These are phyloP conservation scores for Liriodendron chinense DNA, from an alignment of 164 flowering plant genomes.

Conservation along the genomic window DNA sequence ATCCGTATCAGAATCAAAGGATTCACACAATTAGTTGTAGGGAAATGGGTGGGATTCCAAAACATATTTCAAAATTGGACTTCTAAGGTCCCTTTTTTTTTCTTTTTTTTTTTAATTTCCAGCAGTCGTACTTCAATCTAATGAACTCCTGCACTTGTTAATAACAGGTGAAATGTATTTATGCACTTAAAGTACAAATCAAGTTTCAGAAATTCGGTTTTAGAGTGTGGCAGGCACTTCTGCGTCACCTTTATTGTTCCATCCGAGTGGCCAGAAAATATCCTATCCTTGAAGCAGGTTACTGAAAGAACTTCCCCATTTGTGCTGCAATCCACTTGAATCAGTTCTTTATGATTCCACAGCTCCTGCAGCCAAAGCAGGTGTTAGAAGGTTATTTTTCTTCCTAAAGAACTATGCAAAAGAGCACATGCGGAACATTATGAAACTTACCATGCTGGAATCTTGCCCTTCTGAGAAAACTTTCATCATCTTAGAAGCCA, in stretches of 20 bases:
- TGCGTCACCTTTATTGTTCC: constrained; percentile 66
- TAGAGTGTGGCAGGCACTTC: neutral
- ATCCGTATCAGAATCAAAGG: constrained; percentile 1
- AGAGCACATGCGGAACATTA: neutral
- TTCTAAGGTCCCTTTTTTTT: neutral
- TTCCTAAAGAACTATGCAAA: constrained; percentile 5
- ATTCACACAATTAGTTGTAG: neutral
- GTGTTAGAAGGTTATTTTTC: neutral
- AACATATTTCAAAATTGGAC: no score
- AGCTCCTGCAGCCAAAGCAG: constrained; percentile 40
- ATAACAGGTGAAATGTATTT: neutral
- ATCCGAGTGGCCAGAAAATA: constrained; percentile 81
- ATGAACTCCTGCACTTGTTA: no score
- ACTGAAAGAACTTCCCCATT: constrained; percentile 68
- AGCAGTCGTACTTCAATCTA: neutral
- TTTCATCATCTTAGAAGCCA: constrained; percentile 66
- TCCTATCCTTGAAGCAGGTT: constrained; percentile 52
- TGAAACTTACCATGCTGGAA: constrained; percentile 50
- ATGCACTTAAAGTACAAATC: neutral
- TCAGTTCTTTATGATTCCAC: constrained; percentile 69
- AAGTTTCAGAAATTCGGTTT: neutral
- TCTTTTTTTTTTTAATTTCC: neutral
- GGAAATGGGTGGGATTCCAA: neutral
- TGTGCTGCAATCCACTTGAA: constrained; percentile 58
- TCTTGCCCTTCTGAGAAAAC: constrained; percentile 57